Conservation (phyloP, 1,284 basidiomycete species). For the Microbotryum saponariae region DNA sequence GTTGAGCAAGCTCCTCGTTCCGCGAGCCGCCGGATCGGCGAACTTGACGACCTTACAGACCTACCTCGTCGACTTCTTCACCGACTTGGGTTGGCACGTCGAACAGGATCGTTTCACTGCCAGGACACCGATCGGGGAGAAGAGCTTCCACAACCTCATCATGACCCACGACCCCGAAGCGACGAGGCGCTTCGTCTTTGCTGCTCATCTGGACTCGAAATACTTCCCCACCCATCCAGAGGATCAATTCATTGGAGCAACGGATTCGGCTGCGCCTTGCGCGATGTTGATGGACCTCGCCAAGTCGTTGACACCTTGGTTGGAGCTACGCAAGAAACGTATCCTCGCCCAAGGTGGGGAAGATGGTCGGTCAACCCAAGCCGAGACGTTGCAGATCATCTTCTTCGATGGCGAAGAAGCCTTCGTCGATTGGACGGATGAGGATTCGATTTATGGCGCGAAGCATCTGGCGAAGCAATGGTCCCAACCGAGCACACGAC, state of each 20-base stretch:
- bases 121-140: conserved; percentile 73
- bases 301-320: conserved; percentile 62
- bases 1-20: conserved; percentile 31
- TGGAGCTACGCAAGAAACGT: conserved; percentile 56
- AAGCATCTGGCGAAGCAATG: conserved; percentile 81
- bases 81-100: conserved; percentile 22
- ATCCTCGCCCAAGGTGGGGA: conserved; percentile 44
- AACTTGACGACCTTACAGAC: conserved; percentile 31
- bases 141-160: conserved; percentile 81
- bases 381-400: conserved; percentile 84
- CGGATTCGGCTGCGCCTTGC: conserved; percentile 92
- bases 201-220: conserved; percentile 96
- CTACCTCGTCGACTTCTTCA: conserved; percentile 26
- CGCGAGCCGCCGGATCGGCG: conserved; percentile 27
- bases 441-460: conserved; percentile 89
- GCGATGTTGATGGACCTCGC: conserved; percentile 88
- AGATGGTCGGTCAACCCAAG: conserved; percentile 47
- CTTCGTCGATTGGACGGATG: conserved; percentile 77
- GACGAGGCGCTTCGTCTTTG: conserved; percentile 68
- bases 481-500: conserved; percentile 46
- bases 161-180: conserved; percentile 89
- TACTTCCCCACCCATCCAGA: conserved; percentile 64
- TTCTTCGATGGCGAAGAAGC: conserved; percentile 99
- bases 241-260: conserved; percentile 92
- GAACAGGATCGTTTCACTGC: conserved; percentile 60